Evolutionary conservation across 805 yeast genomes (phyloP).

Genomic region (Candida peoriensis): DNA sequence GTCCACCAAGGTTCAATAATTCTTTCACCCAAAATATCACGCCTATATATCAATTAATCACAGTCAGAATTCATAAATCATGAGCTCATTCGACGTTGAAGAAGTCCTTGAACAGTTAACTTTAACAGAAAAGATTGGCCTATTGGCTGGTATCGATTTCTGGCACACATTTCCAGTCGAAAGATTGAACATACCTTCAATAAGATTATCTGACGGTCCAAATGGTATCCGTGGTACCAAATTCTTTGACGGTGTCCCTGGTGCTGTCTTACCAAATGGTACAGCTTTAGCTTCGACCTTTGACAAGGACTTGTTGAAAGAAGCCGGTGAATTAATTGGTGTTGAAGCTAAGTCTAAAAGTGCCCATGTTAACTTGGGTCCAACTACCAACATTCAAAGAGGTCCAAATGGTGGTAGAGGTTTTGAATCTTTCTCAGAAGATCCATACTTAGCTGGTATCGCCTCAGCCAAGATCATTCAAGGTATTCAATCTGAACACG

Average conservation of each 20-base stretch:
- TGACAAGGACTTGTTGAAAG: constrained; percentile 39
- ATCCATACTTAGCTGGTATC: constrained; percentile 43
- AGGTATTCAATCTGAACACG: constrained; percentile 46
- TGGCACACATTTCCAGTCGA: constrained; percentile 39
- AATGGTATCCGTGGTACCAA: constrained; percentile 51
- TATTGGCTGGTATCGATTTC: constrained; percentile 33
- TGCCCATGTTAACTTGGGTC: constrained; percentile 43
- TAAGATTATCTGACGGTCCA: constrained; percentile 53
- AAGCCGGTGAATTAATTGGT: constrained; percentile 49
- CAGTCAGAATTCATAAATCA: background rate
- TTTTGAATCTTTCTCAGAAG: constrained; percentile 57
- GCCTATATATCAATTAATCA: no score
- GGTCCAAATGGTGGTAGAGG: constrained; percentile 59
- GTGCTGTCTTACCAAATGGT: constrained; percentile 56
- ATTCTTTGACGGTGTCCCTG: constrained; percentile 43
- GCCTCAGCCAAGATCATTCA: constrained; percentile 40
- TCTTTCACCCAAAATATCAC: no score
- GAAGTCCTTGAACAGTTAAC: constrained; percentile 11
- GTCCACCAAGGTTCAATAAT: no score
- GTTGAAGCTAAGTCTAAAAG: constrained; percentile 48
- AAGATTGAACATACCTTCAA: constrained; percentile 35
- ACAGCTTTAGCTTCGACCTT: constrained; percentile 53
- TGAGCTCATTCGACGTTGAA: constrained; percentile 15
- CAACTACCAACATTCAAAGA: constrained; percentile 46
- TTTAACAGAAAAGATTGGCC: constrained; percentile 12